These are phyloP conservation scores for Saccharomycopsis phalli DNA, from an alignment of 1,139 yeast species.

Conservation along the genomic window DNA sequence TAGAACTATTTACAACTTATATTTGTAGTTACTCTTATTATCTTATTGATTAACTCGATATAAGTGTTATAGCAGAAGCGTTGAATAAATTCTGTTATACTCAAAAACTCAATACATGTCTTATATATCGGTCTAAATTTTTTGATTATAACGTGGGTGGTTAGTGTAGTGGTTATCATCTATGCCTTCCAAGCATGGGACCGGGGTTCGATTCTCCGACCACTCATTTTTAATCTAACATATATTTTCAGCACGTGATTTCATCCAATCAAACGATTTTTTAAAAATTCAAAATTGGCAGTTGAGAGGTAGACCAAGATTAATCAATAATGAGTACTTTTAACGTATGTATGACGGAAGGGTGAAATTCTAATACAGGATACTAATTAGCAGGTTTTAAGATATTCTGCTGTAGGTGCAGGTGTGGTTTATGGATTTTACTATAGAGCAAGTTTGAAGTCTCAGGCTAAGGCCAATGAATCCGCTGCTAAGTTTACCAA, in stretches of 20 bases:
- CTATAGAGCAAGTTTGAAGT: conserved; percentile 66
- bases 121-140: too few species aligned
- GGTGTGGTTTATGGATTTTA: conserved; percentile 86
- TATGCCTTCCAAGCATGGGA: conserved; percentile 21
- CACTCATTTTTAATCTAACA: conserved; percentile 12
- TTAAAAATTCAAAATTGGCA: not conserved
- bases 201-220: conserved; percentile 20
- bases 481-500: conserved; percentile 53
- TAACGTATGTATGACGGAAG: not conserved
- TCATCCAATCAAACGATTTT: not conserved
- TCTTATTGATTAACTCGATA: too few species aligned
- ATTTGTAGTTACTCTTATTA: too few species aligned
- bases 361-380: not conserved
- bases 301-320: not conserved
- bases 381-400: conserved; percentile 47
- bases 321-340: not conserved
- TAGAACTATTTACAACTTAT: too few species aligned
- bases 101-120: too few species aligned
- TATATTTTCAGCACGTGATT: not conserved
- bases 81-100: too few species aligned
- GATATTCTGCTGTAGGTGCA: conserved; percentile 87
- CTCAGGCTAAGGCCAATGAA: conserved; percentile 48
- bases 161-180: conserved; percentile 24
- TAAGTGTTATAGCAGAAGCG: too few species aligned
- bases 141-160: too few species aligned